Evolutionary conservation across 164 flowering plant genomes (phyloP).

Genomic region (Magnolia kwangsiensis): DNA sequence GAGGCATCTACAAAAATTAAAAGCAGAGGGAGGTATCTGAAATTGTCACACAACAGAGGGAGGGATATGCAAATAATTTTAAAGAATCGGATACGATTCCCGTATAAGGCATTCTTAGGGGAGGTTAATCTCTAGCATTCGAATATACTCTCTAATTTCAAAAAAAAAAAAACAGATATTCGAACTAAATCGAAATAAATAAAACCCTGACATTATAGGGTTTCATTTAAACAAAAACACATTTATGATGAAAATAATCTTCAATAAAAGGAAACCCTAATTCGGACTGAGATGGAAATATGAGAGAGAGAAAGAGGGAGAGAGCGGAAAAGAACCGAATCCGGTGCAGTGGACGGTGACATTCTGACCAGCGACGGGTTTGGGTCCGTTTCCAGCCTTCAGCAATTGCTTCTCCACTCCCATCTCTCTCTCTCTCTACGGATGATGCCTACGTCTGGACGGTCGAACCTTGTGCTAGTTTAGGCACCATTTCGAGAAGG

Average conservation of each 20-base stretch:
- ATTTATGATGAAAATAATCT: too few relatives aligned
- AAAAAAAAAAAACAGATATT: too few relatives aligned
- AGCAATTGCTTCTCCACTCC: constrained; percentile 75
- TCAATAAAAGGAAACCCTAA: not conserved
- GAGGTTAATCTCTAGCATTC: not conserved
- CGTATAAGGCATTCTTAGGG: too few relatives aligned
- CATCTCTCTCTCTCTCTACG: constrained; percentile 29
- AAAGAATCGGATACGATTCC: too few relatives aligned
- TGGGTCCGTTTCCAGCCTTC: constrained; percentile 71
- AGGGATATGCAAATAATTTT: too few relatives aligned
- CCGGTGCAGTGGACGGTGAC: constrained; percentile 98
- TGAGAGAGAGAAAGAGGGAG: not conserved
- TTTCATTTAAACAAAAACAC: not conserved
- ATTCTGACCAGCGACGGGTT: constrained; percentile 59
- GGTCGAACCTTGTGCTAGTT: too few relatives aligned
- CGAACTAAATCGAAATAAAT: not conserved
- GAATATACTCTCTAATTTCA: not conserved
- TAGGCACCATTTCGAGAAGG: too few relatives aligned
- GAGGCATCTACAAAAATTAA: too few relatives aligned
- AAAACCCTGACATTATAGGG: not conserved
- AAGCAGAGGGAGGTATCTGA: too few relatives aligned
- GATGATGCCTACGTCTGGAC: not conserved
- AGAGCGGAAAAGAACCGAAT: constrained; percentile 36
- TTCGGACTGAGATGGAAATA: not conserved
- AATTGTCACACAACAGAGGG: too few relatives aligned